Percentiles rank a stretch among this genome's conserved stretches.
Evolutionary conservation across 306 rosid species (phyloP).

Genomic region (Elaeagnus macrophylla): DNA sequence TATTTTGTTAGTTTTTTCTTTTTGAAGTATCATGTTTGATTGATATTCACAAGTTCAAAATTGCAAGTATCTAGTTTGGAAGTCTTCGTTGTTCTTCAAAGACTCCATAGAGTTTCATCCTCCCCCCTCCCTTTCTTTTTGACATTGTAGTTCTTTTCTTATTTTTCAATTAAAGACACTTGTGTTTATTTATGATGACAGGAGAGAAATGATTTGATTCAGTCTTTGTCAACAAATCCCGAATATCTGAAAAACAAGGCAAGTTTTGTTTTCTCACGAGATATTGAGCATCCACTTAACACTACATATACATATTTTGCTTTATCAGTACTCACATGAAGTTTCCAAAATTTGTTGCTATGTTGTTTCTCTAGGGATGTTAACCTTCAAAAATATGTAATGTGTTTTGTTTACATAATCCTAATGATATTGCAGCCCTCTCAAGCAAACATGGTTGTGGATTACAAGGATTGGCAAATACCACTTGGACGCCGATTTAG

Average conservation of each 20-base stretch:
- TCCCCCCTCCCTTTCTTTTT: conserved; percentile 15
- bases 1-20: too few relatives aligned
- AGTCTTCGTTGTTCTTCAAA: neutral
- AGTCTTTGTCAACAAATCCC: conserved; percentile 83
- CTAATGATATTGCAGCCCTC: conserved; percentile 56
- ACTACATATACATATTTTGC: too few relatives aligned
- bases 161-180: conserved; percentile 3
- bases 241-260: conserved; percentile 84
- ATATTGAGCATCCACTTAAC: too few relatives aligned
- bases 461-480: conserved; percentile 95
- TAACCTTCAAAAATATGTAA: neutral
- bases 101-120: neutral
- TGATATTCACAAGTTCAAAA: too few relatives aligned
- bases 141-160: conserved; percentile 5
- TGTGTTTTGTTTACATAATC: neutral
- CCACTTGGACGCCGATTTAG: conserved; percentile 98
- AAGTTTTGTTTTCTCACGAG: conserved; percentile 1
- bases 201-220: conserved; percentile 77
- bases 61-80: neutral
- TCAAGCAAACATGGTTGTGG: conserved; percentile 61
- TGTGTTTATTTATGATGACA: conserved; percentile 27
- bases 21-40: neutral
- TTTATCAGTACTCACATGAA: neutral
- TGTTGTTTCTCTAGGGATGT: neutral
- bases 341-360: too few relatives aligned